Evolutionary conservation across 179 eudicot species (phyloP), one percentile per base, ranked within the genome.

Genomic region (Sideroxylon spinosum): DNA sequence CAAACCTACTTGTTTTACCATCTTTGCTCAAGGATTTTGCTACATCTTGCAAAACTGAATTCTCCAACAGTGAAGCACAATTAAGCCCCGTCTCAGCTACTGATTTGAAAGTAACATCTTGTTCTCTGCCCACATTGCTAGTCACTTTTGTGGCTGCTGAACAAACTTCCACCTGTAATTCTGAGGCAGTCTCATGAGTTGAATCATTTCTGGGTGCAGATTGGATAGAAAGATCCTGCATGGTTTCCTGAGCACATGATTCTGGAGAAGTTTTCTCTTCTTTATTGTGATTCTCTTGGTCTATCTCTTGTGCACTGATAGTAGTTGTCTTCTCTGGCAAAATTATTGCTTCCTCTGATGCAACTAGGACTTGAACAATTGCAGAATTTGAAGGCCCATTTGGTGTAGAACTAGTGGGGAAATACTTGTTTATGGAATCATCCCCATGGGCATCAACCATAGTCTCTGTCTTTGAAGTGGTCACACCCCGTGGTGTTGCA

Each of bases 221-320:
- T 19, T 73, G 76, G 57, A 77, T 28, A 50, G 87, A 71, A 57
- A 59, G 32, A 69, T 84, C 87, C 76, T 71, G 73, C 52, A n/a
- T 55, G 68, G 68, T 71, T 75, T 79, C 77, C 62, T 69, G 75
- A 72, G 79, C 74, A 83, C 20, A 53, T 76, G 71, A 64, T 76
- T 77, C 86, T 26, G 83, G 69, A 68, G 78, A 81, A 80, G 22
- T 76, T 79, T 82, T 76, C 11, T 85, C 86, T 75, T 82, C 67
- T 73, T 23, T 64, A 46, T 29, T 71, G 59, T 44, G 50, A 82
- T 22, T 68, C 37, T 83, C 84, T 65, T 78, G 82, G 56, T 50
- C 71, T 10, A 59, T 76, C 53, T 80, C 82, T 76, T 80, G 83
- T 72, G 76, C 64, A 53, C 49, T 12, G 20, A 25, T 71, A 60